Evolutionary conservation across 192 early-diverging fungal genomes (phyloP).

Genomic region (Phlyctochytrium bullatum): DNA sequence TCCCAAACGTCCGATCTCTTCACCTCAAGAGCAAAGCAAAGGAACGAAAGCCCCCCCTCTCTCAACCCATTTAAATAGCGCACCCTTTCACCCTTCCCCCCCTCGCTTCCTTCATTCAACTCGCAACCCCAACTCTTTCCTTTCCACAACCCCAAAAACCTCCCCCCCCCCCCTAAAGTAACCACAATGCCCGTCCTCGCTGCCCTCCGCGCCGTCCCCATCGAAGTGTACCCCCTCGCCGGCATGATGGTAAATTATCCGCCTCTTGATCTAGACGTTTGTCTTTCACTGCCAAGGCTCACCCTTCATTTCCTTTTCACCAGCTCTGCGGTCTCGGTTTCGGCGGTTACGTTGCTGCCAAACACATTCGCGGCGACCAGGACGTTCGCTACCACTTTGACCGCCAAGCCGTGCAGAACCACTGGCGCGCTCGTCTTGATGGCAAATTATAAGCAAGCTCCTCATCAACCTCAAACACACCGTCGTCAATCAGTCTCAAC

Average conservation of each 20-base stretch:
- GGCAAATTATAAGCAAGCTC: too few species aligned
- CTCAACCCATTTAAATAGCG: not conserved
- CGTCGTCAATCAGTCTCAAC: too few species aligned
- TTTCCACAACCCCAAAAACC: not conserved
- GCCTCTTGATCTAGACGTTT: too few species aligned
- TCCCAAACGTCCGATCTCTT: not conserved
- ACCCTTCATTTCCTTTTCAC: too few species aligned
- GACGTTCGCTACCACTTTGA: not conserved
- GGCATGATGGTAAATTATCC: not conserved
- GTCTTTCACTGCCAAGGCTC: too few species aligned
- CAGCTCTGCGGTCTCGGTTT: not conserved
- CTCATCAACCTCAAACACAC: too few species aligned
- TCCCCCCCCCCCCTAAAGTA: not conserved
- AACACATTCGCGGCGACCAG: not conserved
- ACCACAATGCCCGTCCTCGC: not conserved
- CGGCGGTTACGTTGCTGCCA: not conserved
- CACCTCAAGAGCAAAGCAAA: not conserved
- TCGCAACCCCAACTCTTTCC: not conserved
- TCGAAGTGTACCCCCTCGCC: not conserved
- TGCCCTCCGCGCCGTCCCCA: not conserved
- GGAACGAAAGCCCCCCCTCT: too few species aligned
- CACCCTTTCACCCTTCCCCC: too few species aligned
- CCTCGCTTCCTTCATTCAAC: too few species aligned
- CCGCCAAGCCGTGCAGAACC: not conserved
- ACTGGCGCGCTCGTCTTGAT: too few species aligned